These are phyloP conservation scores for Neurospora sp. DNA, from an alignment of 2,329 filamentous ascomycete species.

Conservation along the genomic window DNA sequence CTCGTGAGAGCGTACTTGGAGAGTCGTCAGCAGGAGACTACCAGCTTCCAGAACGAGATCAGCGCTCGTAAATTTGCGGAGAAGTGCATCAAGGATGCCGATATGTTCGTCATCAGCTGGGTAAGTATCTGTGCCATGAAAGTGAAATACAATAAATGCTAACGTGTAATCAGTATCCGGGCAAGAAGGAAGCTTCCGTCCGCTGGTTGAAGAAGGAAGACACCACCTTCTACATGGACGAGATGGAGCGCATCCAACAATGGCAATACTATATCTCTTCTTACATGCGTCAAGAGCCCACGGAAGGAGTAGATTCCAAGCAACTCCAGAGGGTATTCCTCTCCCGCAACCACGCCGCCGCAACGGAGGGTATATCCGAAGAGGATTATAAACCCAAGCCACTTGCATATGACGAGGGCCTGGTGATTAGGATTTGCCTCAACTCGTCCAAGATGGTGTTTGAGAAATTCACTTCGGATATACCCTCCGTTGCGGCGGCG, in stretches of 20 bases:
- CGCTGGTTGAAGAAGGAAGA: slow-evolving; percentile 61
- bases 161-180: slow-evolving; percentile 49
- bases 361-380: slow-evolving; percentile 53
- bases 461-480: slow-evolving; percentile 59
- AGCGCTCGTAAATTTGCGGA: slow-evolving; percentile 86
- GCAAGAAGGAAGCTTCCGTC: slow-evolving; percentile 57
- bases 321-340: slow-evolving; percentile 61
- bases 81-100: slow-evolving; percentile 84
- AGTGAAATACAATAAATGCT: slow-evolving; percentile 17
- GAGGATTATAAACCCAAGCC: slow-evolving; percentile 53
- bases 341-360: slow-evolving; percentile 57
- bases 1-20: slow-evolving; percentile 80
- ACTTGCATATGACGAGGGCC: slow-evolving; percentile 54
- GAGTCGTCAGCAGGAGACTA: slow-evolving; percentile 73
- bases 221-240: slow-evolving; percentile 77
- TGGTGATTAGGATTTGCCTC: slow-evolving; percentile 65
- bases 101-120: slow-evolving; percentile 83
- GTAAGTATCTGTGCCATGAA: slow-evolving; percentile 48
- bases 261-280: slow-evolving; percentile 97
- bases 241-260: slow-evolving; percentile 70
- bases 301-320: slow-evolving; percentile 62
- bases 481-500: slow-evolving; percentile 49
- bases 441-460: slow-evolving; percentile 75
- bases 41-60: slow-evolving; percentile 82
- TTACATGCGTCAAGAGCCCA: slow-evolving; percentile 80